phyloP scores from a whole-genome alignment of 352 stramenopile genomes.

The Phytophthora idaei region DNA sequence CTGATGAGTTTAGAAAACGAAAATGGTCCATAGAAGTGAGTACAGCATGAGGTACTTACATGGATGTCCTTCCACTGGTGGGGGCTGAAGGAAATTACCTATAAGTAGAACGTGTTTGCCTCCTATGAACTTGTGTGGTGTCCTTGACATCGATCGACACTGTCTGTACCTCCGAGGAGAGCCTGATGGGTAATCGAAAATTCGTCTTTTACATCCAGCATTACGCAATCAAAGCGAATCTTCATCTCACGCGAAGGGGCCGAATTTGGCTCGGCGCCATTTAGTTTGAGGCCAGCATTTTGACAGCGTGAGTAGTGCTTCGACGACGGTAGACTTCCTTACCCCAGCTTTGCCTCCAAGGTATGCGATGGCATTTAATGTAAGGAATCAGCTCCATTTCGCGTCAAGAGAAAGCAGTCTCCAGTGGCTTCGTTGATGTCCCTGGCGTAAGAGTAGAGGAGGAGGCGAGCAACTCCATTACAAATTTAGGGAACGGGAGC shows the following conservation, averaged over 20 bases:
- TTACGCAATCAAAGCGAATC: slow-evolving; percentile 3
- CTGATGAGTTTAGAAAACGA: not conserved
- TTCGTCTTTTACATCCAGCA: slow-evolving; percentile 32
- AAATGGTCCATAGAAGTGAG: not conserved
- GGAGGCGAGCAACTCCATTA: slow-evolving; percentile 20
- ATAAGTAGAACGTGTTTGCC: slow-evolving; percentile 6
- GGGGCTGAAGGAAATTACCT: slow-evolving; percentile 33
- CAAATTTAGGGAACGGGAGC: slow-evolving; percentile 25
- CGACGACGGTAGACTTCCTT: not conserved
- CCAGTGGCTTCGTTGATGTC: slow-evolving; percentile 5
- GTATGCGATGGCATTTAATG: slow-evolving; percentile 14
- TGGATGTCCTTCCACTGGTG: slow-evolving; percentile 10
- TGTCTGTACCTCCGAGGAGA: slow-evolving; percentile 9
- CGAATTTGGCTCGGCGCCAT: slow-evolving; percentile 1
- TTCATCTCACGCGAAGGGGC: slow-evolving; percentile 18
- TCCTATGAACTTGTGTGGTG: slow-evolving; percentile 15
- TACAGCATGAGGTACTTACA: no score
- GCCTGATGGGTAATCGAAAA: slow-evolving; percentile 33
- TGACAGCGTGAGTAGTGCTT: not conserved
- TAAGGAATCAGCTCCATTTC: not conserved
- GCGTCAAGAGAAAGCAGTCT: slow-evolving; percentile 12
- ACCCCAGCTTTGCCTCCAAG: slow-evolving; percentile 7
- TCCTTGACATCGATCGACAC: slow-evolving; percentile 7
- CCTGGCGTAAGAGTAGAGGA: slow-evolving; percentile 20
- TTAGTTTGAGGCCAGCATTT: slow-evolving; percentile 1